Evolutionary conservation across 2,329 filamentous ascomycete genomes (phyloP), one percentile per base, ranked within the genome.

Genomic region (Colletotrichum musicola): DNA sequence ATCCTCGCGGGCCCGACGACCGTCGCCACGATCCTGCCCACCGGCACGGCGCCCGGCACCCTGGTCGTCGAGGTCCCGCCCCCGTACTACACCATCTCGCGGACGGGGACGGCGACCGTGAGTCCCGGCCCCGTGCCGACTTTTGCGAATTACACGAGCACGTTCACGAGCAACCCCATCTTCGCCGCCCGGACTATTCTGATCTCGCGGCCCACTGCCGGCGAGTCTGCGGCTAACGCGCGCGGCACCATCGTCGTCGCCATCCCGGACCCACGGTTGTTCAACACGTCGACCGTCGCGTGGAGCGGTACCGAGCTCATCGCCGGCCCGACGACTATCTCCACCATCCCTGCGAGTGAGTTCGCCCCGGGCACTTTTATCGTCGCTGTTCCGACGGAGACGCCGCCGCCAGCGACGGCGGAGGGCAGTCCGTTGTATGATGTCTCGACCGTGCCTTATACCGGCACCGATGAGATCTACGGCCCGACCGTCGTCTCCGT

Each of bases 231-330:
- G 16, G 44, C 14, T 13, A 54, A 63, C 1, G 56, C 46, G 2
- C 56, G 62, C 0, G 70, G 65, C 2, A 71, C 71, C 1, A 54
- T 69, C 3, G 9, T 72, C 30, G 40, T 72, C 0, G 61, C 66
- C 0, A 46, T 66, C 2, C 64, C 71, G 2, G 66, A 66, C 20
- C 62, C 62, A 3, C 55, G 65, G 20, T 14, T 55, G 18, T 71
- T 60, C 35, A 5, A 62, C n/a, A 69, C 66, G 5, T 59, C 68
- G 1, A 67, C 62, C 6, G 60, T 57, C 0, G 64, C 63, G 49
- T 60, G 63, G 16, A 64, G 42, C 7, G 69, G 61, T 4, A 35
- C 35, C 4, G 60, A 46, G 1, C 50, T 50, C 16, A 14, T 62
- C 1, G 25, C 46, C 1, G 47, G 22, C 3, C 20, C 59, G 6